These are phyloP conservation scores for Aspergillus haitiensis DNA, from an alignment of 495 filamentous ascomycete genomes.

Conservation along the genomic window DNA sequence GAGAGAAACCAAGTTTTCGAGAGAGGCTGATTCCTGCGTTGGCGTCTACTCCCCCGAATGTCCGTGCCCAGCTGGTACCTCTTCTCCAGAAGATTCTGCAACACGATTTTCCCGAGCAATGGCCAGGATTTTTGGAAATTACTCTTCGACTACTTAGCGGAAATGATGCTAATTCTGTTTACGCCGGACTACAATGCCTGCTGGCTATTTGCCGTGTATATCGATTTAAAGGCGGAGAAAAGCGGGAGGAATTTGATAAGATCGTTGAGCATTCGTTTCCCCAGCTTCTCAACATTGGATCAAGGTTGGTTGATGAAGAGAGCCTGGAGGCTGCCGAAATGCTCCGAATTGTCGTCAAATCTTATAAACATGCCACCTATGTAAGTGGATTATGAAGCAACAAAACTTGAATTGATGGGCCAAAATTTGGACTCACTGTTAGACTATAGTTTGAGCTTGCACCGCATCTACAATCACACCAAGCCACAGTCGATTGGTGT, in stretches of 20 bases:
- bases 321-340: conserved; percentile 95
- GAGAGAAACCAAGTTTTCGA: conserved; percentile 84
- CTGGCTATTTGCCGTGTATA: conserved; percentile 91
- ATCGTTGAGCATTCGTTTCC: conserved; percentile 91
- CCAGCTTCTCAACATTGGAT: conserved; percentile 82
- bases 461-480: conserved; percentile 68
- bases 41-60: conserved; percentile 71
- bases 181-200: conserved; percentile 90
- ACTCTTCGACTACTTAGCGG: conserved; percentile 83
- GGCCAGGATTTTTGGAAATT: conserved; percentile 90
- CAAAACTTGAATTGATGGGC: conserved; percentile 10
- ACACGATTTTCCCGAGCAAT: conserved; percentile 89
- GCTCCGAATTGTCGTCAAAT: conserved; percentile 90
- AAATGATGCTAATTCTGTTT: conserved; percentile 79
- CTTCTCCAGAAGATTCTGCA: conserved; percentile 94
- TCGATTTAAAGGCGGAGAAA: conserved; percentile 84
- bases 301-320: conserved; percentile 81
- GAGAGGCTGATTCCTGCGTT: conserved; percentile 86
- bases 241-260: conserved; percentile 83
- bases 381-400: conserved; percentile 53
- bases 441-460: conserved; percentile 77
- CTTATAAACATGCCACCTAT: conserved; percentile 96
- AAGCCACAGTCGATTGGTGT: conserved; percentile 90
- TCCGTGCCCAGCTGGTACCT: conserved; percentile 88
- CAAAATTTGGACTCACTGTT: conserved; percentile 17